Conservation (phyloP, 2,329 filamentous ascomycete species). For the Aspergillus aculeatus region DNA sequence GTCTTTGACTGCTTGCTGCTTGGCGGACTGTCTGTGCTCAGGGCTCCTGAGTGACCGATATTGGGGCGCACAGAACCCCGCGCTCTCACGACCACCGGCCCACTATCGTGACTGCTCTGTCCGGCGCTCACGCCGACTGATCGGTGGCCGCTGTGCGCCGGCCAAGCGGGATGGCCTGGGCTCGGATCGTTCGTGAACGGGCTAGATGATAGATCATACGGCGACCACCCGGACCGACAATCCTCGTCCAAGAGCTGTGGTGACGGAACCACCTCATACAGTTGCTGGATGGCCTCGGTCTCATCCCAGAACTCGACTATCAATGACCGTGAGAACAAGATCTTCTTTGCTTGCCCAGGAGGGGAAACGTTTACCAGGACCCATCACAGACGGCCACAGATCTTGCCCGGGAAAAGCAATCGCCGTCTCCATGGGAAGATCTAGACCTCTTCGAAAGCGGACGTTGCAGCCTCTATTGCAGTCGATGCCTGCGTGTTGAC, state of each 20-base stretch:
- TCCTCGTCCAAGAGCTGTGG: background rate
- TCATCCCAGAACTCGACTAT: conserved; percentile 26
- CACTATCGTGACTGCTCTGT: background rate
- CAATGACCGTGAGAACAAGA: background rate
- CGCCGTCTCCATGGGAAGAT: conserved; percentile 11
- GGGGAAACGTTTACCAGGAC: conserved; percentile 13
- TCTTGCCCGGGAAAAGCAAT: conserved; percentile 17
- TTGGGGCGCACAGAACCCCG: background rate
- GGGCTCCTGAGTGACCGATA: background rate
- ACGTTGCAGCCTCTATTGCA: conserved; percentile 22
- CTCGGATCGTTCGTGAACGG: no score
- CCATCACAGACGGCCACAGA: conserved; percentile 18
- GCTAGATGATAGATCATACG: background rate
- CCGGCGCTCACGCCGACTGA: no score
- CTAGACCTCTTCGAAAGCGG: conserved; percentile 23
- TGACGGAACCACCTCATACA: background rate
- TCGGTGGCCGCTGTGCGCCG: no score
- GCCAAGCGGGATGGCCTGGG: no score
- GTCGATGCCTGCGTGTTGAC: conserved; percentile 13
- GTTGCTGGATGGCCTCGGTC: conserved; percentile 5
- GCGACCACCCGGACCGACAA: background rate
- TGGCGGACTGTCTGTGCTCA: background rate
- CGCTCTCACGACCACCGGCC: no score
- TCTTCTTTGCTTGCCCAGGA: no score
- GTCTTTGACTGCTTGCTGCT: background rate